Conservation (phyloP, 2,329 filamentous ascomycete species). For the Diaporthe citriasiana region DNA sequence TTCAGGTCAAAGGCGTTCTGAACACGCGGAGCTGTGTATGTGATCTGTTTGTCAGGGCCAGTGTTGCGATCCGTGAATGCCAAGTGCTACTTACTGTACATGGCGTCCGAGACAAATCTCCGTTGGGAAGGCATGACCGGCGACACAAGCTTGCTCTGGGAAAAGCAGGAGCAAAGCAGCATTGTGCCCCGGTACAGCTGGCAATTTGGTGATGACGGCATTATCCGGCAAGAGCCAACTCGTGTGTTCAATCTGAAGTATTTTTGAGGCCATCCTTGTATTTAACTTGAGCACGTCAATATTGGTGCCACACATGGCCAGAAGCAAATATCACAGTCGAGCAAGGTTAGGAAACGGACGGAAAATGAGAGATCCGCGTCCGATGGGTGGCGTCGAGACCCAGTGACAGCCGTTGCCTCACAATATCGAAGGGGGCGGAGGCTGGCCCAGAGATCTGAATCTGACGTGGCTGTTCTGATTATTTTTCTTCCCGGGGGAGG, state of each 20-base stretch:
- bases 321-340: conserved; percentile 20
- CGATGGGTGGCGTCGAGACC: conserved; percentile 15
- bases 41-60: not conserved
- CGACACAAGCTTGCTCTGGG: not conserved
- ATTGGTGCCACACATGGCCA: conserved; percentile 24
- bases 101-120: not conserved
- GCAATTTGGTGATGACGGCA: not conserved
- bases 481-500: not conserved
- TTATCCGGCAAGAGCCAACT: not conserved
- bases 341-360: not conserved
- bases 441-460: conserved; percentile 28
- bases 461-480: conserved; percentile 2
- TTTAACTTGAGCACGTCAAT: conserved; percentile 7
- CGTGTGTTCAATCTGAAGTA: not conserved
- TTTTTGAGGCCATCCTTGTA: not conserved
- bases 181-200: not conserved
- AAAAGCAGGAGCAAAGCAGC: not conserved
- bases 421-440: conserved; percentile 21
- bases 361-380: not conserved
- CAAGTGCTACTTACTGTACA: not conserved
- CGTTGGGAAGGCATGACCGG: not conserved
- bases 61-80: not conserved
- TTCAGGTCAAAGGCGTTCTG: not conserved
- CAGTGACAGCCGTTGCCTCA: conserved; percentile 25
- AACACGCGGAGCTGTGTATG: not conserved